Conservation (phyloP, 2,329 filamentous ascomycete genomes). For the Cadophora gregata region DNA sequence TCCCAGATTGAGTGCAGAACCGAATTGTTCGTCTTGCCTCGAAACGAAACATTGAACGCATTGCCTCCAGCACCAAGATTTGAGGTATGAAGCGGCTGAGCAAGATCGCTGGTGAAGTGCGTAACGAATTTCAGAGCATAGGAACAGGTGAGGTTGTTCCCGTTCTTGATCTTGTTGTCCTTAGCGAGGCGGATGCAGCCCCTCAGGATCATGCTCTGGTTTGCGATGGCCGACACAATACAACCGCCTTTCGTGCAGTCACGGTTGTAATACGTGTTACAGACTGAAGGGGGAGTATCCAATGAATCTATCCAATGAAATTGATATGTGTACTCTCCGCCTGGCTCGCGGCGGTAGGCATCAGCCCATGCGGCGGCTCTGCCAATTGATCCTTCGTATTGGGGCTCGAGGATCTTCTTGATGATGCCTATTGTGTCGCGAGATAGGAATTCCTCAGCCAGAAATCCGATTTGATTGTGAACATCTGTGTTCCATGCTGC, state of each 20-base stretch:
- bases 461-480: slow-evolving; percentile 5
- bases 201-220: slow-evolving; percentile 10
- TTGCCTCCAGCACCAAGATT: neutral
- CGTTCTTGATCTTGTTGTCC: slow-evolving; percentile 14
- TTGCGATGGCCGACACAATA: slow-evolving; percentile 6
- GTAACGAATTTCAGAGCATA: slow-evolving; percentile 6
- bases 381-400: slow-evolving; percentile 3
- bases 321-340: slow-evolving; percentile 1
- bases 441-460: slow-evolving; percentile 6
- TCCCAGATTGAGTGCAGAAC: slow-evolving; percentile 9
- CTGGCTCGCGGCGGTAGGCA: slow-evolving; percentile 1
- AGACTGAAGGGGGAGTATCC: slow-evolving; percentile 3
- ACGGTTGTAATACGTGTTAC: slow-evolving; percentile 9
- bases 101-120: slow-evolving; percentile 6
- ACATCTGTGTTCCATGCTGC: slow-evolving; percentile 10
- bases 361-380: slow-evolving; percentile 11
- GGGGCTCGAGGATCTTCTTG: slow-evolving; percentile 12
- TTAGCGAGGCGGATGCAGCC: slow-evolving; percentile 8
- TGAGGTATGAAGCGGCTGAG: slow-evolving; percentile 1
- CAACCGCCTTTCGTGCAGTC: slow-evolving; percentile 7
- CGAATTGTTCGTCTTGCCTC: slow-evolving; percentile 2
- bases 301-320: slow-evolving; percentile 5
- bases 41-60: slow-evolving; percentile 6
- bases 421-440: neutral
- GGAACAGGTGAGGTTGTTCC: slow-evolving; percentile 8